Percentiles rank a stretch among this genome's conserved stretches.
Conservation (phyloP, 371 early-diverging fungal species). For the Mucor circinelloides region DNA sequence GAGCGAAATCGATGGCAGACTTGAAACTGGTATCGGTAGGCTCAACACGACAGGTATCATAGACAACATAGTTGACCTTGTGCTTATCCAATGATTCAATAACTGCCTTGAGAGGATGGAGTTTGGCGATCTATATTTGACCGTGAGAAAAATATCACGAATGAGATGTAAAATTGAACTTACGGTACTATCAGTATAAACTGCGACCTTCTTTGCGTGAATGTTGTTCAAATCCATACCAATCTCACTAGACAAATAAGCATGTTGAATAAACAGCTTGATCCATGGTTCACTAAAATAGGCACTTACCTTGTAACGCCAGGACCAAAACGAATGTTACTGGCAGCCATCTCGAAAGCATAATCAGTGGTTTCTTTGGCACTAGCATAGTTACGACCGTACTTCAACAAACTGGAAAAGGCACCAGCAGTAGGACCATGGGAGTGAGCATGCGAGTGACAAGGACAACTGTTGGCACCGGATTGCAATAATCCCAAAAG, state of each 20-base stretch:
- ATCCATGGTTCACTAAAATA: not conserved
- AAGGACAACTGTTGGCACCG: conserved; percentile 53
- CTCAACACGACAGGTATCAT: conserved; percentile 80
- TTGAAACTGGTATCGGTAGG: conserved; percentile 82
- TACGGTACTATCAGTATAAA: conserved; percentile 85
- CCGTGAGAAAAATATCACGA: conserved; percentile 22
- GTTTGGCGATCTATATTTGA: conserved; percentile 57
- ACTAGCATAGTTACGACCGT: conserved; percentile 53
- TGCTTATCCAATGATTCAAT: conserved; percentile 76
- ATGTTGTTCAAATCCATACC: conserved; percentile 86
- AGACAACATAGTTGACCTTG: conserved; percentile 75
- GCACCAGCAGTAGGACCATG: conserved; percentile 32
- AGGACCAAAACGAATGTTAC: conserved; percentile 85
- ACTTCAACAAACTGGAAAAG: conserved; percentile 42
- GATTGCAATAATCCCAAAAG: conserved; percentile 48
- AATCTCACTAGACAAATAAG: conserved; percentile 62
- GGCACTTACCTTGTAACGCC: conserved; percentile 74
- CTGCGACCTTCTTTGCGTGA: conserved; percentile 79
- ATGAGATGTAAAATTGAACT: conserved; percentile 17
- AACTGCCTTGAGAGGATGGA: conserved; percentile 77
- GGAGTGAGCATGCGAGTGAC: conserved; percentile 56
- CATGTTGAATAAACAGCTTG: not conserved
- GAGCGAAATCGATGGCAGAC: conserved; percentile 81
- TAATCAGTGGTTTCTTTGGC: conserved; percentile 65
- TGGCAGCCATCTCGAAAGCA: conserved; percentile 90